Conservation (phyloP, 2,329 filamentous ascomycete genomes). For the Ophiostoma sp. region DNA sequence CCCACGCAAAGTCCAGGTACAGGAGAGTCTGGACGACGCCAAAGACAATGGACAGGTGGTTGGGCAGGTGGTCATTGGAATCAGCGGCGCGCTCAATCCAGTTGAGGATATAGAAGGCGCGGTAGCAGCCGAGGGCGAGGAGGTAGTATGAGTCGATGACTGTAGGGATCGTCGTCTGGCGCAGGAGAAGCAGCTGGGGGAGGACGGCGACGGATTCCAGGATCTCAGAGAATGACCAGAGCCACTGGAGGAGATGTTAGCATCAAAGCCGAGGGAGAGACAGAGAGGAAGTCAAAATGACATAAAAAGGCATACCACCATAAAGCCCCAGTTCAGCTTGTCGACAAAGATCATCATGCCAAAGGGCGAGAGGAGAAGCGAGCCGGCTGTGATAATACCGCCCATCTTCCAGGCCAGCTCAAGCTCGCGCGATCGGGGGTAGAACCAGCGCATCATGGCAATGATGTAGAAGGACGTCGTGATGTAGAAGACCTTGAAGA, state of each 20-base stretch:
- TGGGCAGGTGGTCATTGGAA: slow-evolving; percentile 53
- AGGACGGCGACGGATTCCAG: slow-evolving; percentile 88
- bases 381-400: slow-evolving; percentile 60
- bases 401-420: slow-evolving; percentile 94
- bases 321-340: slow-evolving; percentile 44
- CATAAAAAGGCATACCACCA: slow-evolving; percentile 37
- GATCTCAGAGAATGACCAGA: slow-evolving; percentile 85
- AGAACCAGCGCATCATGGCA: slow-evolving; percentile 79
- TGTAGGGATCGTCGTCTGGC: slow-evolving; percentile 91
- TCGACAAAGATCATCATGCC: slow-evolving; percentile 62
- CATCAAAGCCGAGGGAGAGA: neutral
- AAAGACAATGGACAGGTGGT: slow-evolving; percentile 74
- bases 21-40: slow-evolving; percentile 84
- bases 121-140: slow-evolving; percentile 78
- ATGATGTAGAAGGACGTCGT: slow-evolving; percentile 79
- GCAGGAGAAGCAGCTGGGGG: slow-evolving; percentile 83
- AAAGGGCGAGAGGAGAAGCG: slow-evolving; percentile 64
- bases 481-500: slow-evolving; percentile 89
- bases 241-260: slow-evolving; percentile 47
- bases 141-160: slow-evolving; percentile 98
- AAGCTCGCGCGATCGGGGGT: slow-evolving; percentile 78
- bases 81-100: slow-evolving; percentile 72
- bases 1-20: slow-evolving; percentile 93
- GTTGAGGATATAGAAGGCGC: slow-evolving; percentile 83
- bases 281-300: neutral